Evolutionary conservation across 1,284 basidiomycete species (phyloP), one percentile per base, ranked within the genome.

Genomic region (Megacollybia platyphylla): DNA sequence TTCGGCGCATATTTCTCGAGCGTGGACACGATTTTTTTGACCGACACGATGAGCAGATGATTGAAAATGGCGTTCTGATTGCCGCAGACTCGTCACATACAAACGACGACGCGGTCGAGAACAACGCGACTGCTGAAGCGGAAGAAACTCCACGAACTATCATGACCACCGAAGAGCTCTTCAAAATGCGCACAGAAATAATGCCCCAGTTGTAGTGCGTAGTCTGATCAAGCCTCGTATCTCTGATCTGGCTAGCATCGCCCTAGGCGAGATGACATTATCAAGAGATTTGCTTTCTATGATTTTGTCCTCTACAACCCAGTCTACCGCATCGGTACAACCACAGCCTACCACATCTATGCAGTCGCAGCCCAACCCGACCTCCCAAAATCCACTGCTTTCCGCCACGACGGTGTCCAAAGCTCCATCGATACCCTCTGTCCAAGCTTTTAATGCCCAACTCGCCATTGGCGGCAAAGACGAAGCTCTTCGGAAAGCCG

Each of bases 1-100:
- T 88, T n/a, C 62, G 69, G 36, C 68, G 81, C 39, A 75, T 88
- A 42, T 82, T 87, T 47, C 45, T 61, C 29, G 85, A 88, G 54
- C 73, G 82, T 34, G 84, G 86, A 2, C 43, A 63, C 39, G 79
- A 87, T 52, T 85, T 87, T 52, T 85, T 87, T 52, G 79, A 85
- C 41, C 69, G 66, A 46, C 63, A 67, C 37, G 61, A 68, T 47
- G 59, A 54, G 13, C 48, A 57, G 38, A 45, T 57, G n/a, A 44
- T 52, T 4, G 49, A 53, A 29, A 51, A 49, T 13, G 53, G 49
- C 20, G 13, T 42, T 7, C 40, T 52, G 7, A 51, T 54, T 29
- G 49, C 54, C 10, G 54, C 52, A 5, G 53, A 53, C 15, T 2
- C 48, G 47, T 42, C 52, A 47, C 45, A 51, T 46, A 39, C 30